phyloP scores from a whole-genome alignment of 2,329 filamentous ascomycete genomes.

The Thielaviopsis musarum region DNA sequence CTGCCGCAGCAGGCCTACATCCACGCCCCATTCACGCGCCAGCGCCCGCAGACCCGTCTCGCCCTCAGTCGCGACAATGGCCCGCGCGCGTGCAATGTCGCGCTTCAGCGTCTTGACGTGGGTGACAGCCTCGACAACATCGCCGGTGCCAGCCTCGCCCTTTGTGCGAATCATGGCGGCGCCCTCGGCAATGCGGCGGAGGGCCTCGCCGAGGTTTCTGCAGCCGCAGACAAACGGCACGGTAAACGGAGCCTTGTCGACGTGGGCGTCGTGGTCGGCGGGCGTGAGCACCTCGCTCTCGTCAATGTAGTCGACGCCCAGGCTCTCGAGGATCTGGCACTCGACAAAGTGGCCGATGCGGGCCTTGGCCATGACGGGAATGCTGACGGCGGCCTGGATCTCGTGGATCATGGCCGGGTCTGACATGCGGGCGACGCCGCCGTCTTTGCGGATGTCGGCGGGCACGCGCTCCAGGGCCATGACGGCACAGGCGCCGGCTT shows the following conservation, averaged over 20 bases:
- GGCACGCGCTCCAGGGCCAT: conserved; percentile 98
- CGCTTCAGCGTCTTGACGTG: conserved; percentile 85
- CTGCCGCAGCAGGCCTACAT: conserved; percentile 66
- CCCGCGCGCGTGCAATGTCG: conserved; percentile 66
- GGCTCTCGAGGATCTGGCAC: conserved; percentile 91
- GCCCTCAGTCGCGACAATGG: conserved; percentile 44
- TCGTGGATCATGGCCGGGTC: conserved; percentile 88
- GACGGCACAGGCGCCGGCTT: conserved; percentile 87
- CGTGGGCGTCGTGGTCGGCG: conserved; percentile 78
- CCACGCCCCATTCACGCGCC: conserved; percentile 66
- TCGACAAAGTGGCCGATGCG: conserved; percentile 96
- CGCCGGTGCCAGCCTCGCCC: conserved; percentile 91
- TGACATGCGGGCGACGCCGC: conserved; percentile 92
- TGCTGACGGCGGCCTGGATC: conserved; percentile 88
- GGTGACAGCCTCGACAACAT: conserved; percentile 89
- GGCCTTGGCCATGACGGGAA: conserved; percentile 98
- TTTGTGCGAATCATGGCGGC: conserved; percentile 99
- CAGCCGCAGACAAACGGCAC: conserved; percentile 94
- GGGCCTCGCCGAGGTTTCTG: conserved; percentile 81
- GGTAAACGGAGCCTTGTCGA: conserved; percentile 70
- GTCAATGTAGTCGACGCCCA: conserved; percentile 95
- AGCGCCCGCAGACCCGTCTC: conserved; percentile 44
- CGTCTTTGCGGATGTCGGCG: conserved; percentile 82
- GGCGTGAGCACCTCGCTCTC: conserved; percentile 96
- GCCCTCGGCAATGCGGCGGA: conserved; percentile 79